Evolutionary conservation across 208 protist species (phyloP).

Genomic region (Crithidia expoeki): DNA sequence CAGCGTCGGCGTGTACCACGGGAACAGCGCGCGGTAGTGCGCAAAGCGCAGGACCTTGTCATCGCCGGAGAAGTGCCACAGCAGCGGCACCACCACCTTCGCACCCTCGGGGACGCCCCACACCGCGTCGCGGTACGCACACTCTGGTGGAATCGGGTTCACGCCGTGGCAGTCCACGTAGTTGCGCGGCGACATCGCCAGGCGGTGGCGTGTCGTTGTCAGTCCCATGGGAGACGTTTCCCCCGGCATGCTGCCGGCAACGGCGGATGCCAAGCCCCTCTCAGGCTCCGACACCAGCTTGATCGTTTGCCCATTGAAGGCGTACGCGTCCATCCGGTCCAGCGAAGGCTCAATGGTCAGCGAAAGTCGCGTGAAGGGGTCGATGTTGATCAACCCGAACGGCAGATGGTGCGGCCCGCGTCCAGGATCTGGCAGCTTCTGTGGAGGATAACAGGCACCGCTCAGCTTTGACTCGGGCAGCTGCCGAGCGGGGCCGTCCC

Average conservation of each 20-base stretch:
- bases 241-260: background rate
- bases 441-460: background rate
- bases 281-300: background rate
- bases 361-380: background rate
- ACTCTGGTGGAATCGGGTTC: background rate
- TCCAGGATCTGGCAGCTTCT: background rate
- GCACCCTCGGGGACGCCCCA: background rate
- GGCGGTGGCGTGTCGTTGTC: background rate
- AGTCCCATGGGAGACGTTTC: background rate
- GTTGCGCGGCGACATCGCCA: background rate
- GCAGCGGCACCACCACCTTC: conserved; percentile 1
- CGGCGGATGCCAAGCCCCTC: background rate
- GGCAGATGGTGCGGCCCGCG: background rate
- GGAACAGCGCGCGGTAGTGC: background rate
- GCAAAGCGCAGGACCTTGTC: background rate
- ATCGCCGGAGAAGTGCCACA: conserved; percentile 5
- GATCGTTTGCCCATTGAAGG: background rate
- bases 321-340: background rate
- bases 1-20: conserved; percentile 9
- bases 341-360: background rate
- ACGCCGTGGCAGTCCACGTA: background rate
- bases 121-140: conserved; percentile 4
- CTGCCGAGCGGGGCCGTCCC: background rate
- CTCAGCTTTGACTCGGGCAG: background rate
- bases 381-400: background rate